Evolutionary conservation across 352 stramenopile genomes (phyloP).

Genomic region (Saprolegnia diclina): DNA sequence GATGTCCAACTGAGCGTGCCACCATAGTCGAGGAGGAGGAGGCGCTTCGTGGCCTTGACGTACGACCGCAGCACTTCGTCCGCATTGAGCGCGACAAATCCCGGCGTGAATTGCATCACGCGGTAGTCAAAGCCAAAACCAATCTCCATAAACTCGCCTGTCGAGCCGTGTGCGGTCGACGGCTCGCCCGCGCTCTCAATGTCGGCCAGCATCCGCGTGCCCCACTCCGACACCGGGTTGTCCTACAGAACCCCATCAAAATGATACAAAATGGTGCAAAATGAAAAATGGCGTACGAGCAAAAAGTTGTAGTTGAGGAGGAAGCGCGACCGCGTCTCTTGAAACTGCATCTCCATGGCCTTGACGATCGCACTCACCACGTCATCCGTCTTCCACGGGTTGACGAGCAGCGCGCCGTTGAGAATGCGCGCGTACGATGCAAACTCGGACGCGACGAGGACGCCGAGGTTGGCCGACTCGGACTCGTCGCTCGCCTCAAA

Average conservation of each 20-base stretch:
- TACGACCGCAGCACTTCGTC: conserved; percentile 84
- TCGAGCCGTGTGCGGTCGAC: conserved; percentile 33
- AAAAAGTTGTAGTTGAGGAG: conserved; percentile 87
- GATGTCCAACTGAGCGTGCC: conserved; percentile 89
- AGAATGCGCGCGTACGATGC: conserved; percentile 94
- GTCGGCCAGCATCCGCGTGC: conserved; percentile 91
- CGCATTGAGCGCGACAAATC: conserved; percentile 90
- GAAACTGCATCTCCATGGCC: conserved; percentile 65
- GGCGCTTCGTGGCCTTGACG: conserved; percentile 39
- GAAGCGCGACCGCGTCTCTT: conserved; percentile 67
- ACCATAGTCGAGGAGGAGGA: conserved; percentile 98
- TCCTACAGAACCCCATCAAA: conserved; percentile 19
- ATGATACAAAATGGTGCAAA: no score
- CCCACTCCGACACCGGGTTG: conserved; percentile 86
- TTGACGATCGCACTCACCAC: conserved; percentile 65
- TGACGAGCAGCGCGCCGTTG: conserved; percentile 93
- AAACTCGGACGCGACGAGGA: conserved; percentile 96
- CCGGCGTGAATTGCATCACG: conserved; percentile 92
- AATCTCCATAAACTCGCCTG: conserved; percentile 74
- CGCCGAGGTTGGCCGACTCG: conserved; percentile 45
- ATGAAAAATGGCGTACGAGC: no score
- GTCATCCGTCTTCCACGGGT: conserved; percentile 95
- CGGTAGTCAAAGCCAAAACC: conserved; percentile 95
- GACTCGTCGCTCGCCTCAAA: conserved; percentile 22
- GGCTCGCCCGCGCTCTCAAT: conserved; percentile 78